Evolutionary conservation across 1,284 basidiomycete species (phyloP).

Genomic region (Sporisorium sorghi): DNA sequence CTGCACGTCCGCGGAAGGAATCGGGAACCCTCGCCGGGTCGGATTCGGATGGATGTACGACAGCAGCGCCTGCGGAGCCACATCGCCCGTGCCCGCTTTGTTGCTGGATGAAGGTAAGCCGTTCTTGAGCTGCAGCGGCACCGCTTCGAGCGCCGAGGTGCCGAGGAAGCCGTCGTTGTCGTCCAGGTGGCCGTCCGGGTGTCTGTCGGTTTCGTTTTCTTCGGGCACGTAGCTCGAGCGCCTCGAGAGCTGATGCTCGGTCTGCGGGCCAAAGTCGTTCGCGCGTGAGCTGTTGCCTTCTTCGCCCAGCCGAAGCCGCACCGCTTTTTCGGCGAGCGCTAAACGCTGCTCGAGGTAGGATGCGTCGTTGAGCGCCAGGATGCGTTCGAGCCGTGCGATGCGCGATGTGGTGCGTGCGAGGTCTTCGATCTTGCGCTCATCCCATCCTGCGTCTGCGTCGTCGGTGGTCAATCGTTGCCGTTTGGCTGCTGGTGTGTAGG

Average conservation of each 20-base stretch:
- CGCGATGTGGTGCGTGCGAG: constrained; percentile 45
- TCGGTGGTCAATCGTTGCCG: constrained; percentile 18
- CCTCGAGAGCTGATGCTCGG: constrained; percentile 23
- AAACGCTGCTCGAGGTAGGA: constrained; percentile 44
- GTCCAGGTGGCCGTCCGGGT: constrained; percentile 44
- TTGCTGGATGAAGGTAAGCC: constrained; percentile 21
- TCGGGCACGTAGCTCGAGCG: constrained; percentile 36
- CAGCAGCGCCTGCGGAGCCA: constrained; percentile 32
- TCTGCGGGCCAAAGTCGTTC: constrained; percentile 6
- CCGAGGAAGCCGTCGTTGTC: constrained; percentile 53
- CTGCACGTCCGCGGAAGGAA: constrained; percentile 45
- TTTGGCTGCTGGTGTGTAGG: constrained; percentile 18
- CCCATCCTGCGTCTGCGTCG: constrained; percentile 28
- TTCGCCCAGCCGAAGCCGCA: constrained; percentile 29
- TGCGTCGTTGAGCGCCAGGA: constrained; percentile 42
- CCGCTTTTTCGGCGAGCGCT: constrained; percentile 47
- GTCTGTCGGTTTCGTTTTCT: constrained; percentile 38
- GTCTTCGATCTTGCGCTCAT: constrained; percentile 43
- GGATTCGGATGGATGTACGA: constrained; percentile 49
- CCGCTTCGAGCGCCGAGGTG: constrained; percentile 45
- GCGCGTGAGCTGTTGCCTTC: constrained; percentile 5
- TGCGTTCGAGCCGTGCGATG: constrained; percentile 42
- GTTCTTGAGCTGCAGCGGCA: constrained; percentile 44
- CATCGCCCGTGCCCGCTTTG: constrained; percentile 21
- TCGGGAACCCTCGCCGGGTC: constrained; percentile 47